phyloP scores from a whole-genome alignment of 352 stramenopile genomes.

The Phytophthora fragariae region DNA sequence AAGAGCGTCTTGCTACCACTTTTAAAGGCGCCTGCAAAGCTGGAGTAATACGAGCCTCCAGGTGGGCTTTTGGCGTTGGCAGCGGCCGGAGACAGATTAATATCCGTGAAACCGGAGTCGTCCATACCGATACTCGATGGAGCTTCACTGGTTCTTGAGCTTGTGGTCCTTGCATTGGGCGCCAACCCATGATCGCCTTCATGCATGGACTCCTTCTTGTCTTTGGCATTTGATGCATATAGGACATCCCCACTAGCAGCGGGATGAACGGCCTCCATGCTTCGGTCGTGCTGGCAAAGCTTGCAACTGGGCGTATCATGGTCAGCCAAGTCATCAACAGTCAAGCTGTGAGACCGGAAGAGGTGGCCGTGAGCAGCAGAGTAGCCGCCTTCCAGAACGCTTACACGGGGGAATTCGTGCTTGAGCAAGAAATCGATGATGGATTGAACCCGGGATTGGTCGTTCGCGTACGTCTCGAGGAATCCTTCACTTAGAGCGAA shows the following conservation, averaged over 20 bases:
- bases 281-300: constrained; percentile 69
- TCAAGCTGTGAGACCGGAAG: constrained; percentile 57
- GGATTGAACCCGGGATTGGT: constrained; percentile 74
- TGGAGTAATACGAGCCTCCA: constrained; percentile 69
- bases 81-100: constrained; percentile 31
- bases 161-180: constrained; percentile 20
- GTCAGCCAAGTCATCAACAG: constrained; percentile 75
- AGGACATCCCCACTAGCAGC: background rate
- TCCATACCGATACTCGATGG: constrained; percentile 15
- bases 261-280: constrained; percentile 22
- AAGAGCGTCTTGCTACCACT: constrained; percentile 74
- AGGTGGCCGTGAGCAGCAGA: constrained; percentile 63
- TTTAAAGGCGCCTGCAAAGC: constrained; percentile 73
- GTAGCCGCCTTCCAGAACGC: constrained; percentile 79
- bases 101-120: constrained; percentile 29
- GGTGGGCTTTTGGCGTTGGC: constrained; percentile 19
- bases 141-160: constrained; percentile 22
- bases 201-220: constrained; percentile 25
- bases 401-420: constrained; percentile 77
- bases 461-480: constrained; percentile 69
- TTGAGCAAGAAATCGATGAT: constrained; percentile 78
- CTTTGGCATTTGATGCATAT: background rate
- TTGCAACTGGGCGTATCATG: constrained; percentile 69
- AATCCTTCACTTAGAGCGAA: constrained; percentile 68
- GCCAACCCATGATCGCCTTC: constrained; percentile 19